These are phyloP conservation scores for Lophiotrema nucula DNA, from an alignment of 495 filamentous ascomycete genomes.

Conservation along the genomic window DNA sequence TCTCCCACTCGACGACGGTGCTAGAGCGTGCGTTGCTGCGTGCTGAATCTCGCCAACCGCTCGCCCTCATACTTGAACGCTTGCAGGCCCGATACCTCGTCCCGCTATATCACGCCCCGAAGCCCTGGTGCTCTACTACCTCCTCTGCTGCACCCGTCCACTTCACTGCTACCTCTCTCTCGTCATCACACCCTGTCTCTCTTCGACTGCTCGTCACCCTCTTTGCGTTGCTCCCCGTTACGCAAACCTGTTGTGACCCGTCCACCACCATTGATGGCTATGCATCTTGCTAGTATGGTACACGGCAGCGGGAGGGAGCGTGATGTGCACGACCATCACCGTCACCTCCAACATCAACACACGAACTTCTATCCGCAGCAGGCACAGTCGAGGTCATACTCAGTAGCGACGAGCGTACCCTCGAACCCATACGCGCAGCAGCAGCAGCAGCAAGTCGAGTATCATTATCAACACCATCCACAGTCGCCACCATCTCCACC, in stretches of 20 bases:
- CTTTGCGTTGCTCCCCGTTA: constrained; percentile 11
- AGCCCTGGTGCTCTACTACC: constrained; percentile 20
- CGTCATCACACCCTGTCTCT: neutral
- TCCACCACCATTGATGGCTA: constrained; percentile 28
- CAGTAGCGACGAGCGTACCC: neutral
- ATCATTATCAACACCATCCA: constrained; percentile 32
- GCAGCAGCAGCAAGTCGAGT: constrained; percentile 14
- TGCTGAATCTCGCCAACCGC: constrained; percentile 25
- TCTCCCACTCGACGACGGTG: constrained; percentile 8
- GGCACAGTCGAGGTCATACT: constrained; percentile 11
- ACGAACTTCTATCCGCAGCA: constrained; percentile 13
- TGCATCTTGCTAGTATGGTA: constrained; percentile 40
- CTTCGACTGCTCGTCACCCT: neutral
- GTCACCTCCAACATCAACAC: constrained; percentile 19
- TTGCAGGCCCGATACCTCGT: constrained; percentile 29
- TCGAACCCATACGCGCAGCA: constrained; percentile 11
- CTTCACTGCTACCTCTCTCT: neutral
- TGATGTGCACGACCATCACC: constrained; percentile 23
- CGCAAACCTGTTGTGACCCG: constrained; percentile 27
- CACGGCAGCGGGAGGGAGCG: constrained; percentile 37
- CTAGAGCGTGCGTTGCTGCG: neutral
- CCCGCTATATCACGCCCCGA: constrained; percentile 26
- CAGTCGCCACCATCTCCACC: constrained; percentile 38
- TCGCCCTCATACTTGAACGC: constrained; percentile 34
- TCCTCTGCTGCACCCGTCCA: constrained; percentile 10